Percentiles rank a stretch among this genome's conserved stretches.
phyloP scores from a whole-genome alignment of 768 basidiomycete genomes.

The Auricularia cornea region DNA sequence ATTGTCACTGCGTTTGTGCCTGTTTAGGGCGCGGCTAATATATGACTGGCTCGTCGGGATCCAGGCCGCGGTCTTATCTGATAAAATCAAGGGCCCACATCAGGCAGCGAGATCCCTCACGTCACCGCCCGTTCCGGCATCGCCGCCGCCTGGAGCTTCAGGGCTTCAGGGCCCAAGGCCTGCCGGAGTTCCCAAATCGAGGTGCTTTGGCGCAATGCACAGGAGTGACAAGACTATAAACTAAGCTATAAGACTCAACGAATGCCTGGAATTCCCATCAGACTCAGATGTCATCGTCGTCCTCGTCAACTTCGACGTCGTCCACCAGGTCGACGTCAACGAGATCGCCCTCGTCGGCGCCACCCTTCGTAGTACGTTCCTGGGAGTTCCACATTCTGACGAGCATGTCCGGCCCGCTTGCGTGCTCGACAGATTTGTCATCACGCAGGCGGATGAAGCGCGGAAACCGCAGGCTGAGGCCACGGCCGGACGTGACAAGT shows the following conservation, averaged over 20 bases:
- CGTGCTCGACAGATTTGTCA: slow-evolving; percentile 67
- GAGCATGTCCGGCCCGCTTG: slow-evolving; percentile 63
- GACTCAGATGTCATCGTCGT: slow-evolving; percentile 12
- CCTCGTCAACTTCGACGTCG: slow-evolving; percentile 21
- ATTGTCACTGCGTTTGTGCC: neutral
- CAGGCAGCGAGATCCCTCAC: too few species aligned
- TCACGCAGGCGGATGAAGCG: slow-evolving; percentile 67
- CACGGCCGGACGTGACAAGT: slow-evolving; percentile 47
- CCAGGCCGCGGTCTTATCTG: neutral
- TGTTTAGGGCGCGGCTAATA: neutral
- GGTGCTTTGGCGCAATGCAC: too few species aligned
- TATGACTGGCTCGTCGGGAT: neutral
- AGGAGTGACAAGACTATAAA: too few species aligned
- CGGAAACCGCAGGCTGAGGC: slow-evolving; percentile 82
- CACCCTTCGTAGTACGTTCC: slow-evolving; percentile 33
- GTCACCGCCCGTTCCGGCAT: too few species aligned
- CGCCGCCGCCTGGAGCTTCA: too few species aligned
- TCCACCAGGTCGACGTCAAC: slow-evolving; percentile 40
- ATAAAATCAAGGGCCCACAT: neutral
- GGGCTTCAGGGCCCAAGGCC: too few species aligned
- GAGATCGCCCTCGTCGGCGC: slow-evolving; percentile 52
- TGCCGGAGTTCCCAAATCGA: too few species aligned
- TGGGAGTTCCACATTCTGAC: slow-evolving; percentile 63
- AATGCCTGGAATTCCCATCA: neutral
- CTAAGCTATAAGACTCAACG: too few species aligned